Evolutionary conservation across 2,329 filamentous ascomycete species (phyloP).

Genomic region (Neonectria neomacrospora): DNA sequence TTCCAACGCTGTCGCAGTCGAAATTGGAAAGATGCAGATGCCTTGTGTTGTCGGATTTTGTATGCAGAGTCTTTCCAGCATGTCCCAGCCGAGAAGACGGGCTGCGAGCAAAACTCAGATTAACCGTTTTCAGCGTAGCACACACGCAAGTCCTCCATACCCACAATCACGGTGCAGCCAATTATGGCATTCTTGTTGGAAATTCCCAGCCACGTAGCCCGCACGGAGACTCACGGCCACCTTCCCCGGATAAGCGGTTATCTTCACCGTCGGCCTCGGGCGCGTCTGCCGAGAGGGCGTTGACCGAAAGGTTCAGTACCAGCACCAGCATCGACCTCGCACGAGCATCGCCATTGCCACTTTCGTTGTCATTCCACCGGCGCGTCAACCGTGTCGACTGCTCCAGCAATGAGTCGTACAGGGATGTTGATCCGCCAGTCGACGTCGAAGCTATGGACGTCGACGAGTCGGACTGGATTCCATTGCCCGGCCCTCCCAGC

Average conservation of each 20-base stretch:
- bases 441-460: not conserved
- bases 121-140: not conserved
- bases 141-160: not conserved
- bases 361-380: not conserved
- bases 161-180: not conserved
- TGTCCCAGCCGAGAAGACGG: constrained; percentile 3
- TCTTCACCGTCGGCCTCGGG: not conserved
- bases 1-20: not conserved
- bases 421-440: not conserved
- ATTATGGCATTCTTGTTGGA: not conserved
- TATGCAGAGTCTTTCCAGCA: not conserved
- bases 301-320: not conserved
- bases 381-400: not conserved
- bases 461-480: not conserved
- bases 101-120: not conserved
- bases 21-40: not conserved
- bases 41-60: not conserved
- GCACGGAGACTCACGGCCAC: not conserved
- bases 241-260: not conserved
- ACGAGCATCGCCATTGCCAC: not conserved
- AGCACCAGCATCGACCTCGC: not conserved
- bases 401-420: not conserved
- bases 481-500: not conserved
- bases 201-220: not conserved
- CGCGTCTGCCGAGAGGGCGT: not conserved